Percentiles rank a stretch among this genome's conserved stretches.
phyloP scores from a whole-genome alignment of 140 eudicot genomes.

The Stevia rebaudiana region DNA sequence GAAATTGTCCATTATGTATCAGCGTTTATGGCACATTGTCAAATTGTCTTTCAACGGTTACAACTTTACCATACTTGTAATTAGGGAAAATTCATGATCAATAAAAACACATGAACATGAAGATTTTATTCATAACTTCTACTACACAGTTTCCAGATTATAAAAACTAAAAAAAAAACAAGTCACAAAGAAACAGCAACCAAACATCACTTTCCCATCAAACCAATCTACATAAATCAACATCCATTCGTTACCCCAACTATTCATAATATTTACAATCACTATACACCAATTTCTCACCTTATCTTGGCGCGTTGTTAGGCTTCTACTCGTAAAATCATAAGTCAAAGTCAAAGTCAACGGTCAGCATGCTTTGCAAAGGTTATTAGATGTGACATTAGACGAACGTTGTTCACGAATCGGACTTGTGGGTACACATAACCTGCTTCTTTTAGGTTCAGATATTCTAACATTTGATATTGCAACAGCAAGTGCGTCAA shows the following conservation, averaged over 20 bases:
- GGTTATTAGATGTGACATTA: slow-evolving; percentile 58
- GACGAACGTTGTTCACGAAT: slow-evolving; percentile 69
- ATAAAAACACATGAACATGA: slow-evolving; percentile 17
- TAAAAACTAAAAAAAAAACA: background rate
- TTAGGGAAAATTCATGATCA: slow-evolving; percentile 4
- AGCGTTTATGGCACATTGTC: too few species aligned
- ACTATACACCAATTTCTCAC: slow-evolving; percentile 22
- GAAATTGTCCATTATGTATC: too few species aligned
- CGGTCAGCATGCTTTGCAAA: slow-evolving; percentile 76
- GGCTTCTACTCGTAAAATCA: slow-evolving; percentile 6
- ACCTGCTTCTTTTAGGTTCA: slow-evolving; percentile 75
- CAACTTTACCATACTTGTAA: too few species aligned
- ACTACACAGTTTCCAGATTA: slow-evolving; percentile 14
- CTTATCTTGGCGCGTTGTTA: slow-evolving; percentile 11
- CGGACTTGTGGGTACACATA: slow-evolving; percentile 61
- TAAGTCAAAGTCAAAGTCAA: slow-evolving; percentile 21
- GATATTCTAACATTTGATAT: slow-evolving; percentile 72
- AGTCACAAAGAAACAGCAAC: background rate
- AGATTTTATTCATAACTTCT: slow-evolving; percentile 19
- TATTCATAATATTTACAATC: slow-evolving; percentile 31
- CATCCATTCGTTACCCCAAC: slow-evolving; percentile 16
- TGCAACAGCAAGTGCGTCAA: slow-evolving; percentile 79
- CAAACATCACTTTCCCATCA: slow-evolving; percentile 15
- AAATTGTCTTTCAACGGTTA: too few species aligned
- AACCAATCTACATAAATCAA: slow-evolving; percentile 26